phyloP scores from a whole-genome alignment of 2,329 filamentous ascomycete species.

The Phialocephala sp. region DNA sequence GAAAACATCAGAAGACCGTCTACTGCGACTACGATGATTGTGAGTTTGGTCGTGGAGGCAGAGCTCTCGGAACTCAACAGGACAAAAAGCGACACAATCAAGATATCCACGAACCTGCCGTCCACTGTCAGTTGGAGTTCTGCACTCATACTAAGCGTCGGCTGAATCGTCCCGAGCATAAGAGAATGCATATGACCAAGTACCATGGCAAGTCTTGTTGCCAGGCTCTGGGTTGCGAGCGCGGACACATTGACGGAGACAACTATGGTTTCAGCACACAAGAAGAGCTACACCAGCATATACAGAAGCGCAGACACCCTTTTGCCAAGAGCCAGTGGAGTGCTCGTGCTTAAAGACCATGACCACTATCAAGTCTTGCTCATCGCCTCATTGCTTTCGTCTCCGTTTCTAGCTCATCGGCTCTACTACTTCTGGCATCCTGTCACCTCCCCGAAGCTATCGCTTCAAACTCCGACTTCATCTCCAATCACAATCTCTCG shows the following conservation, averaged over 20 bases:
- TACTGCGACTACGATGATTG: conserved; percentile 1
- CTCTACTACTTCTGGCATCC: background rate
- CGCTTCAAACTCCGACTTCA: background rate
- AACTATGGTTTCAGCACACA: background rate
- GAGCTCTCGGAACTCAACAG: conserved; percentile 1
- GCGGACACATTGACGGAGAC: background rate
- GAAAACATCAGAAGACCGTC: background rate
- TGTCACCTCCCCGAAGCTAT: background rate
- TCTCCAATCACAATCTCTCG: background rate
- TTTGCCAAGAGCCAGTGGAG: background rate
- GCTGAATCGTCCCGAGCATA: background rate
- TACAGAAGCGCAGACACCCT: background rate
- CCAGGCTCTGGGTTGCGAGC: background rate
- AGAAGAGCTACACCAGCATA: background rate
- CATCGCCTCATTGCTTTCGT: background rate
- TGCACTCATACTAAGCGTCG: background rate
- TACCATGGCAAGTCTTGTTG: background rate
- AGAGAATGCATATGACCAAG: background rate
- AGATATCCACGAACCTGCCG: background rate
- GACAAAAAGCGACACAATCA: background rate
- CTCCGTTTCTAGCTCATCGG: background rate
- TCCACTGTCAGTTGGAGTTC: background rate
- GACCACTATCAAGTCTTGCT: background rate
- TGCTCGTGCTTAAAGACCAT: background rate
- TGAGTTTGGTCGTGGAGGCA: background rate